Evolutionary conservation across 2,329 filamentous ascomycete genomes (phyloP), one percentile per base, ranked within the genome.

Genomic region (Alternaria angustiovoidea): DNA sequence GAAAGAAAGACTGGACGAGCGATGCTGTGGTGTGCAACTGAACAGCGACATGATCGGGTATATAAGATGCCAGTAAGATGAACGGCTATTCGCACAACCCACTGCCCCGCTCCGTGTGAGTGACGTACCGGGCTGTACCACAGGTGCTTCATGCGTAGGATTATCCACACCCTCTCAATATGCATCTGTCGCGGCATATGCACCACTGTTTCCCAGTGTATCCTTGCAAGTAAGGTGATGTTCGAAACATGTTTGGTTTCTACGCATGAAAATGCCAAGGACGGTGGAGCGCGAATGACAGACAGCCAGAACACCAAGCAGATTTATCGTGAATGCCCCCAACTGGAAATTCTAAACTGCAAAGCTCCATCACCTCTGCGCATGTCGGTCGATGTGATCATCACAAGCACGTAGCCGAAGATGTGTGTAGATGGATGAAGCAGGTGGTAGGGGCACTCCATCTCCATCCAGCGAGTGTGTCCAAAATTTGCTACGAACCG

Each of bases 161-260:
- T 12, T 9, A 11, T 30, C 22, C 22, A 30, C 36, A 3, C 20
- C 24, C 32, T 54, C 42, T 39, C 22, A 24, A 48, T 28, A 52
- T 34, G 41, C 22, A n/a, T 38, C 8, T 12, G 5, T 14, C 9
- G 7, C 18, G n/a, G 24, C 26, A 26, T 7, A 28, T 18, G 32
- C 44, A 32, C 26, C 20, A 26, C 14, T 57, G 18, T 61, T 58
- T 60, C 43, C 34, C n/a, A 28, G 36, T 22, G 39, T 24, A 62
- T 59, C 70, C 63, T 60, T 64, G 65, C 46, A 20, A 16, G 16
- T 22, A 36, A 51, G 48, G 16, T 49, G 49, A 30, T 54, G 57
- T 52, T 65, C 66, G 69, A 74, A 75, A 75, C 73, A 73, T 70
- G 70, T 75, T 71, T 70, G 39, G 64, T 65, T 66, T 66, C 65